Base-by-base conservation (phyloP, 345 rosid species). In the Reutealis trisperma region DNA sequence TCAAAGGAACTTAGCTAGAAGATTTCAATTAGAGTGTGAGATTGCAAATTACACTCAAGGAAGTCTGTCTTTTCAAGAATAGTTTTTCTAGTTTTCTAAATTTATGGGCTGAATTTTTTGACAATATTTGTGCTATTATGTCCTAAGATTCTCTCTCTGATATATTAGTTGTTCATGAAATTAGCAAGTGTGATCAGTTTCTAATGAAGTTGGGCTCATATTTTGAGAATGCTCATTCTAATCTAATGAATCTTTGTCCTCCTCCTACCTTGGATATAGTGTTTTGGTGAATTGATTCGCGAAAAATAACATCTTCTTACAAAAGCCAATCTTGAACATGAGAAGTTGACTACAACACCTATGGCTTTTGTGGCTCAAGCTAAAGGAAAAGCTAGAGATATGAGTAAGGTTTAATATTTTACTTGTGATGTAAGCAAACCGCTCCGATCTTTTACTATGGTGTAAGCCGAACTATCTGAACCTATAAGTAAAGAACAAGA, bases 1-100 rank as follows among this genome's bases (percentile, higher is more conserved):
- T 65, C 52, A 74, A 8, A 58, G 57, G 6, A 73, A 69, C 11
- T 24, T 8, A 2, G 66, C 77, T 1, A 3, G 37, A 0, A 34
- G 1, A 3, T 78, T 74, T 63, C 66, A 70, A 0, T 59, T 78
- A 22, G 73, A 74, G 25, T 77, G 32, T 18, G 63, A 68, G 30
- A 80, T 80, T 41, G 52, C 44, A 6, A 32, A 18, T 16, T 75
- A 45, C 47, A 12, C 22, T 8, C 11, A 55, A 6, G 66, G 78
- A 0, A n/a, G 11, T 37, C 72, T 77, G 0, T 77, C 75, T 4
- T 1, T 34, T 34, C 37, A 34, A 4, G 37, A 34, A 0, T 34
- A 34, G n/a, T 34, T 34, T 34, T 34, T 0, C 47, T n/a, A 6
- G 67, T 4, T 81, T 77, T 44, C n/a, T 66, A 4, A 77, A 30